phyloP scores from a whole-genome alignment of 1,284 basidiomycete genomes.

The Papiliotrema nemorosa region DNA sequence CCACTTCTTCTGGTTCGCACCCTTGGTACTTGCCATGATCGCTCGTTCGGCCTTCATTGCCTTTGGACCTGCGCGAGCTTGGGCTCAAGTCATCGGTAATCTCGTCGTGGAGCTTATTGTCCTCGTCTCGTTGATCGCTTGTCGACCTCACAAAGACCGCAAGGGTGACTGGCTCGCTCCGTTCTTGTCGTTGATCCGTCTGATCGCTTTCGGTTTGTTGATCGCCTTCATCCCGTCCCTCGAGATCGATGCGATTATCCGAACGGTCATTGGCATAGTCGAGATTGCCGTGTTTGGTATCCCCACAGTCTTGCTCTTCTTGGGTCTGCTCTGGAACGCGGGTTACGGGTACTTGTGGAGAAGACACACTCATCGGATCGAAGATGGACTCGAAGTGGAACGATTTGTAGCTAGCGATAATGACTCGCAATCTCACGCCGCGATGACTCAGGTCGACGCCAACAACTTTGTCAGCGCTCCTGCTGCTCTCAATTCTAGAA shows the following conservation, averaged over 20 bases:
- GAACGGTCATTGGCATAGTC: constrained; percentile 48
- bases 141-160: constrained; percentile 50
- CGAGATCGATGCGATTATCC: constrained; percentile 35
- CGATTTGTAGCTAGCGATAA: constrained; percentile 30
- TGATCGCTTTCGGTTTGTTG: constrained; percentile 45
- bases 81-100: constrained; percentile 67
- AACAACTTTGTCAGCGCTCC: constrained; percentile 6
- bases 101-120: constrained; percentile 65
- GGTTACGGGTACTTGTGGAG: constrained; percentile 46
- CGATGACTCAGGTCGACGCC: constrained; percentile 24
- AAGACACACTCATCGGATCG: constrained; percentile 37
- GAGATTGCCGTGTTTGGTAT: constrained; percentile 47
- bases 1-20: constrained; percentile 52
- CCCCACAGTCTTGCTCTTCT: constrained; percentile 56
- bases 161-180: constrained; percentile 47
- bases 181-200: constrained; percentile 37
- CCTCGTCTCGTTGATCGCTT: constrained; percentile 57
- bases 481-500: constrained; percentile 1
- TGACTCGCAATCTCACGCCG: constrained; percentile 23
- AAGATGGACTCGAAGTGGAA: constrained; percentile 46
- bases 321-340: constrained; percentile 77
- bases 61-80: constrained; percentile 63
- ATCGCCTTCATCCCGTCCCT: constrained; percentile 46
- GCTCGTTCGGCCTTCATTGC: constrained; percentile 67
- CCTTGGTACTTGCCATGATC: constrained; percentile 47